phyloP scores from a whole-genome alignment of 805 yeast species.

The Starmerella powellii region DNA sequence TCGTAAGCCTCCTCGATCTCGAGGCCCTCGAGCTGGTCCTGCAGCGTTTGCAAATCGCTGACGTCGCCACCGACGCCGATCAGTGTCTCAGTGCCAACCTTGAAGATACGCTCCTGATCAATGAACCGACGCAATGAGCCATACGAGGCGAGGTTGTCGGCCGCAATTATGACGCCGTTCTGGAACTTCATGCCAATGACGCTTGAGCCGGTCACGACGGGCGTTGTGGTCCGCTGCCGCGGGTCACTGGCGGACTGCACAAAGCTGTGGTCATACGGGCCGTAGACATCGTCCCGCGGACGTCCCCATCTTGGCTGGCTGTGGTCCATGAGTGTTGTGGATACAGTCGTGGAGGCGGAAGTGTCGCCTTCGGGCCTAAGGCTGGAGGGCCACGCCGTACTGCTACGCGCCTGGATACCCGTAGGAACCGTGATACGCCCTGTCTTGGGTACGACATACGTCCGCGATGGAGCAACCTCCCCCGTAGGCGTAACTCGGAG shows the following conservation, averaged over 20 bases:
- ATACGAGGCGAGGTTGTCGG: conserved; percentile 82
- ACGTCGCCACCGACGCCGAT: conserved; percentile 94
- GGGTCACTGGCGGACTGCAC: conserved; percentile 49
- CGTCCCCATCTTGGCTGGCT: conserved; percentile 94
- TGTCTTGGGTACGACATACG: too few relatives aligned
- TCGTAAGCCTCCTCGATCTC: conserved; percentile 74
- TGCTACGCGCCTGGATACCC: too few relatives aligned
- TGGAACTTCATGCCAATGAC: conserved; percentile 83
- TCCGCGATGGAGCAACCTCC: too few relatives aligned
- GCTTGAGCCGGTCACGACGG: conserved; percentile 92
- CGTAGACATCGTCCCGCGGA: conserved; percentile 73
- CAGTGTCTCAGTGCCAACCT: conserved; percentile 73
- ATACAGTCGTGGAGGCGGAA: neutral
- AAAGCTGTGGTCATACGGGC: conserved; percentile 58
- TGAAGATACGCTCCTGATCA: conserved; percentile 70
- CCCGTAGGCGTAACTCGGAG: too few relatives aligned
- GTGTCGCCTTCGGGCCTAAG: too few relatives aligned
- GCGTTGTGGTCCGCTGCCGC: conserved; percentile 77
- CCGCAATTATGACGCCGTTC: conserved; percentile 87
- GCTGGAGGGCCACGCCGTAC: too few relatives aligned
- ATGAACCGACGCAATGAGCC: conserved; percentile 85
- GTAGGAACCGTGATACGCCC: too few relatives aligned
- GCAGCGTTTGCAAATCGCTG: conserved; percentile 79
- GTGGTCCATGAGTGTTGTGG: conserved; percentile 59
- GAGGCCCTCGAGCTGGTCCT: conserved; percentile 62